These are phyloP conservation scores for Hydnum rufescens DNA, from an alignment of 768 basidiomycete genomes.

Conservation along the genomic window DNA sequence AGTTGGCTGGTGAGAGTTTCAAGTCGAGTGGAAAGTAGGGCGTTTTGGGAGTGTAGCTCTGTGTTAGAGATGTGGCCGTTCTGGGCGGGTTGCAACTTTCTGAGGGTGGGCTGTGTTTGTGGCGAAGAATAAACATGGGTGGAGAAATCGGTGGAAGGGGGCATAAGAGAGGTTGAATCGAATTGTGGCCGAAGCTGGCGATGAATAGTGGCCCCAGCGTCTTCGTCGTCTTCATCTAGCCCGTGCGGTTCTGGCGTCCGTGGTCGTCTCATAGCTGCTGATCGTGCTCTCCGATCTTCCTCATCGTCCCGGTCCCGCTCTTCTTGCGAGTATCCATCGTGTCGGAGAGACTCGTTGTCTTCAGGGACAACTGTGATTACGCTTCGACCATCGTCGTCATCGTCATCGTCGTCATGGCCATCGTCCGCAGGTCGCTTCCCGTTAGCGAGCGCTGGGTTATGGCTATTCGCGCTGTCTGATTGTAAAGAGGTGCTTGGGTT, in stretches of 20 bases:
- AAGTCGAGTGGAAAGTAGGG: constrained; percentile 44
- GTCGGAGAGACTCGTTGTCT: constrained; percentile 37
- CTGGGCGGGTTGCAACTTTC: constrained; percentile 11
- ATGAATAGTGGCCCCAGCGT: constrained; percentile 11
- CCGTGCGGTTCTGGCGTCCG: constrained; percentile 65
- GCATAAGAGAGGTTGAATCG: not conserved
- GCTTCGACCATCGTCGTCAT: constrained; percentile 52
- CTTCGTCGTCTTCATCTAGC: constrained; percentile 28
- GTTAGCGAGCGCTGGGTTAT: not conserved
- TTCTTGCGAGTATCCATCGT: not conserved
- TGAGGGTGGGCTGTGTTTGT: not conserved
- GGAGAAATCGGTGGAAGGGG: constrained; percentile 11
- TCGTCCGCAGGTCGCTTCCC: not conserved
- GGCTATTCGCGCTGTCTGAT: not conserved
- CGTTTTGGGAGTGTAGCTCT: constrained; percentile 14
- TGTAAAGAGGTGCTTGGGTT: not conserved
- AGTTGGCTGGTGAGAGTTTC: constrained; percentile 47
- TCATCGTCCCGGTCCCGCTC: constrained; percentile 48
- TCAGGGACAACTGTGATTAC: constrained; percentile 47
- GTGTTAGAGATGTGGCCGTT: constrained; percentile 10
- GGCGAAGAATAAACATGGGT: not conserved
- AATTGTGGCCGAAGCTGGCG: too few relatives aligned
- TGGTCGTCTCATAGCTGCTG: constrained; percentile 42
- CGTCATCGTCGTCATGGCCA: constrained; percentile 21
- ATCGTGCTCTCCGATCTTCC: constrained; percentile 15